Evolutionary conservation across 2,329 filamentous ascomycete genomes (phyloP).

Genomic region (Talaromyces sp.): DNA sequence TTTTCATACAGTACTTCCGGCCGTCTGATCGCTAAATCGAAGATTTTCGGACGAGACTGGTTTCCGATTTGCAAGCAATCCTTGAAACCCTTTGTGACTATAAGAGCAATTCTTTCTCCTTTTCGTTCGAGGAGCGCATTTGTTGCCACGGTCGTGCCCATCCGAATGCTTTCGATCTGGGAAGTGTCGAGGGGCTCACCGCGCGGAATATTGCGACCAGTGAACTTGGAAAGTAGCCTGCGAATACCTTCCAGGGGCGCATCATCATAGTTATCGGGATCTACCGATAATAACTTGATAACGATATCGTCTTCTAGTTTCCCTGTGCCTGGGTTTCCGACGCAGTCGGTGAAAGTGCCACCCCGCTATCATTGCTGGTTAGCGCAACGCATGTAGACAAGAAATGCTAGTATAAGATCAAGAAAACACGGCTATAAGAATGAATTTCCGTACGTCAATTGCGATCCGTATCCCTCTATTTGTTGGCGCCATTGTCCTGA

Average conservation of each 20-base stretch:
- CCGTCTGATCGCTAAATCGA: slow-evolving; percentile 80
- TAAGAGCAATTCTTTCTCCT: slow-evolving; percentile 79
- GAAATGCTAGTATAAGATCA: not conserved
- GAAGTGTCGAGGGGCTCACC: slow-evolving; percentile 75
- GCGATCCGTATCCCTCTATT: slow-evolving; percentile 16
- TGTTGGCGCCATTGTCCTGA: slow-evolving; percentile 3
- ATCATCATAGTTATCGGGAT: slow-evolving; percentile 84
- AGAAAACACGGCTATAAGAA: not conserved
- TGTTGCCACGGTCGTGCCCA: slow-evolving; percentile 93
- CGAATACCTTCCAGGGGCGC: slow-evolving; percentile 88
- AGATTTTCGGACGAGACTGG: slow-evolving; percentile 83
- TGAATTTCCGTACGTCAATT: slow-evolving; percentile 15
- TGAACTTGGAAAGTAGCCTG: slow-evolving; percentile 74
- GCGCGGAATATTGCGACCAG: slow-evolving; percentile 68
- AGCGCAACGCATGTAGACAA: not conserved
- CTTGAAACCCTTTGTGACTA: slow-evolving; percentile 81
- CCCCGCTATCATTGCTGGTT: slow-evolving; percentile 14
- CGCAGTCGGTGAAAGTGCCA: slow-evolving; percentile 18
- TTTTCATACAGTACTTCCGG: slow-evolving; percentile 80
- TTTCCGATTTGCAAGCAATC: slow-evolving; percentile 88
- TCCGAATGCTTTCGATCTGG: slow-evolving; percentile 82
- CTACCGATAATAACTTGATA: slow-evolving; percentile 84
- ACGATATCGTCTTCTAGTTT: slow-evolving; percentile 68
- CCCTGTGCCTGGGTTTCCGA: slow-evolving; percentile 52
- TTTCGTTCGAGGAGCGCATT: slow-evolving; percentile 88